phyloP scores from a whole-genome alignment of 352 stramenopile species.

The Globisporangium sylvaticum region DNA sequence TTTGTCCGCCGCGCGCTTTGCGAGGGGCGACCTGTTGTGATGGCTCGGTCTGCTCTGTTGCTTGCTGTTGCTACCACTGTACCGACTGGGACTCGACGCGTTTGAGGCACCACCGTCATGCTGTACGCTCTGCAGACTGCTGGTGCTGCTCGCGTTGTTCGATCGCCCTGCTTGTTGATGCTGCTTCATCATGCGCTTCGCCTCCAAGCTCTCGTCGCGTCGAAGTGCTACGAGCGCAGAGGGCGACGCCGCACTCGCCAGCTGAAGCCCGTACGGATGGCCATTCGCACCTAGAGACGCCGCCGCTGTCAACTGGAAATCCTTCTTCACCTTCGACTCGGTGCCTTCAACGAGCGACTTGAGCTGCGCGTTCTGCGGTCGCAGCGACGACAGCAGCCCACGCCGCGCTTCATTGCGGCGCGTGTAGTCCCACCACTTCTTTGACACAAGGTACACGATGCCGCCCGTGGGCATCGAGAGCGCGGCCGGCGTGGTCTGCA shows the following conservation, averaged over 20 bases:
- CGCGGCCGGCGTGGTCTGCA: slow-evolving; percentile 22
- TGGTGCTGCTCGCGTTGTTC: slow-evolving; percentile 17
- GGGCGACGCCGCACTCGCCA: not conserved
- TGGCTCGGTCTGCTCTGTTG: not conserved
- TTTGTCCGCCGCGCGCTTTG: slow-evolving; percentile 2
- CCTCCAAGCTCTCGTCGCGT: slow-evolving; percentile 10
- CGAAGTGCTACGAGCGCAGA: not conserved
- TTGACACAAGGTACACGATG: slow-evolving; percentile 43
- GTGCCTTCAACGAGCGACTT: slow-evolving; percentile 34
- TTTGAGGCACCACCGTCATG: not conserved
- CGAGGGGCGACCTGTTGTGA: slow-evolving; percentile 6
- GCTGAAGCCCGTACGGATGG: slow-evolving; percentile 10
- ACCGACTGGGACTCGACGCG: not conserved
- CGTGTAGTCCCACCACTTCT: slow-evolving; percentile 53
- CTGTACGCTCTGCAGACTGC: slow-evolving; percentile 11
- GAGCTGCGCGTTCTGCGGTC: slow-evolving; percentile 42
- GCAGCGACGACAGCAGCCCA: slow-evolving; percentile 42
- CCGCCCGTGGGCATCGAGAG: slow-evolving; percentile 39
- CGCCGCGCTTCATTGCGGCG: slow-evolving; percentile 47
- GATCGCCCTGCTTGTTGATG: slow-evolving; percentile 5
- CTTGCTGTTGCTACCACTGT: not conserved
- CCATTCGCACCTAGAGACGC: not conserved
- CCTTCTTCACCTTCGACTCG: slow-evolving; percentile 41
- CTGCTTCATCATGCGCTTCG: slow-evolving; percentile 7
- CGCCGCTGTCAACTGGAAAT: slow-evolving; percentile 13